Evolutionary conservation across 2,329 filamentous ascomycete species (phyloP).

Genomic region (Hymenoscyphus repandus): DNA sequence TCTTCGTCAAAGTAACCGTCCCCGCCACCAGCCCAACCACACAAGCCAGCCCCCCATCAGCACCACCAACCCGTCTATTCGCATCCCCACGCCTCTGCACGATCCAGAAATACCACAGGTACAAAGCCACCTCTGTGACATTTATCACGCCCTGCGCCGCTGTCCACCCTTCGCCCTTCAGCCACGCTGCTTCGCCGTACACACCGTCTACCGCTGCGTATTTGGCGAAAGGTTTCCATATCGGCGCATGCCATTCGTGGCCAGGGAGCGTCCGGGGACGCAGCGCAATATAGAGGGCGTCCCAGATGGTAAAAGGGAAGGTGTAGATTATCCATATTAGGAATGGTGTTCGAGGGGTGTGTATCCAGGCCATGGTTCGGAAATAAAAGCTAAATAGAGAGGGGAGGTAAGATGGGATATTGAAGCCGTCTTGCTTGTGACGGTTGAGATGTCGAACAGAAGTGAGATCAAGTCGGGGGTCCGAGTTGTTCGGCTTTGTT

Average conservation of each 20-base stretch:
- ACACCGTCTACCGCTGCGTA: not conserved
- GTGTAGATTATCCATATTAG: not conserved
- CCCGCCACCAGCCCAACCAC: conserved; percentile 1
- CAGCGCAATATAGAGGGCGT: not conserved
- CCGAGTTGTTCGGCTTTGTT: too few relatives aligned
- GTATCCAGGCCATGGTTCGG: conserved; percentile 1
- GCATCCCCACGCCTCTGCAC: not conserved
- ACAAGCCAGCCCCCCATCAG: not conserved
- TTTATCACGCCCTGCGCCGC: conserved; percentile 2
- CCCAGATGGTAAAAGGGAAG: conserved; percentile 4
- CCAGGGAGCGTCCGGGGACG: not conserved
- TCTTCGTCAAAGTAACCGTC: conserved; percentile 2
- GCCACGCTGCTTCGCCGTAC: not conserved
- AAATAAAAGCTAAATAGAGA: too few relatives aligned
- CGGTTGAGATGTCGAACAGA: too few relatives aligned
- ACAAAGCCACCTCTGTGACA: not conserved
- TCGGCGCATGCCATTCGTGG: conserved; percentile 2
- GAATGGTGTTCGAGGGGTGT: not conserved
- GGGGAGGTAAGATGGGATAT: too few relatives aligned
- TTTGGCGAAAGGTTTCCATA: not conserved
- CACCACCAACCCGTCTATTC: not conserved
- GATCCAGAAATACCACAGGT: conserved; percentile 1
- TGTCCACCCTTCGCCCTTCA: conserved; percentile 1
- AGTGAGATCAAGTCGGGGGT: too few relatives aligned
- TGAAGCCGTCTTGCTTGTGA: too few relatives aligned